Evolutionary conservation across 805 yeast genomes (phyloP).

Genomic region (Yamadazyma akitaensis): DNA sequence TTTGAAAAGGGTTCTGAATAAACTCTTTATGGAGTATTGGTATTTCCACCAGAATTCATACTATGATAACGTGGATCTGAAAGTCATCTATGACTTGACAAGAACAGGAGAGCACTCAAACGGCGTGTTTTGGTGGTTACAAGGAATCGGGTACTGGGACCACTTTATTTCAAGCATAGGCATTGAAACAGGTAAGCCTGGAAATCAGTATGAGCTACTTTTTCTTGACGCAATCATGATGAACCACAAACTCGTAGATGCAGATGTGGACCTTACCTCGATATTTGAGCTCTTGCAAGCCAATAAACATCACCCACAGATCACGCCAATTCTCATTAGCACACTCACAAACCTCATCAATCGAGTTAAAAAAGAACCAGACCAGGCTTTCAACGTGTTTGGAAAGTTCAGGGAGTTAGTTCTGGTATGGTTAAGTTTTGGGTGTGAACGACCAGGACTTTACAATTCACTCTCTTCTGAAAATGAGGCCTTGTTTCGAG

Average conservation of each 20-base stretch:
- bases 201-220: conserved; percentile 19
- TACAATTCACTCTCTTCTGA: conserved; percentile 25
- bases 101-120: conserved; percentile 10
- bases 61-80: conserved; percentile 13
- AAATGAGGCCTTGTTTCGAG: conserved; percentile 27
- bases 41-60: conserved; percentile 11
- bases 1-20: conserved; percentile 11
- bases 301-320: conserved; percentile 18
- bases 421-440: conserved; percentile 20
- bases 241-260: conserved; percentile 15
- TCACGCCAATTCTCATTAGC: conserved; percentile 19
- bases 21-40: conserved; percentile 27
- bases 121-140: conserved; percentile 21
- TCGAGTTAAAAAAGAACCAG: not conserved
- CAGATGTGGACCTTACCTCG: not conserved
- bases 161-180: conserved; percentile 15
- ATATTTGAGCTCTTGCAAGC: conserved; percentile 10
- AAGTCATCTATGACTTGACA: conserved; percentile 14
- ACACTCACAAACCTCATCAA: conserved; percentile 15
- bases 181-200: conserved; percentile 8
- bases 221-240: conserved; percentile 22
- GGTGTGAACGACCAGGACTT: conserved; percentile 12
- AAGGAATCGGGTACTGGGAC: conserved; percentile 29
- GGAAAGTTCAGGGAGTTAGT: conserved; percentile 1
- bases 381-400: not conserved